These are phyloP conservation scores for Trichophyton benhamiae DNA, from an alignment of 2,329 filamentous ascomycete species.

Conservation along the genomic window DNA sequence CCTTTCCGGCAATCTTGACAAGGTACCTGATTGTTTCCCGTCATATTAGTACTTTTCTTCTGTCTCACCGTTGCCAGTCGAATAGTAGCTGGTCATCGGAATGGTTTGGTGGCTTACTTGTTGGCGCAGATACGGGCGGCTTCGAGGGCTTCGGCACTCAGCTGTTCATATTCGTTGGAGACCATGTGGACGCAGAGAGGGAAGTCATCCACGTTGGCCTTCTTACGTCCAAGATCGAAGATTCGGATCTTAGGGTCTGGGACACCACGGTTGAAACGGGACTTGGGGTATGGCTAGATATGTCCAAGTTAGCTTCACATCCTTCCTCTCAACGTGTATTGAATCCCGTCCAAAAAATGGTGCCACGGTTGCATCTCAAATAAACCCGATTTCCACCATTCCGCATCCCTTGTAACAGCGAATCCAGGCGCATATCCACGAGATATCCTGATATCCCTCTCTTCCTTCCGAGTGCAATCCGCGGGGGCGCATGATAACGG, in stretches of 20 bases:
- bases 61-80: not conserved
- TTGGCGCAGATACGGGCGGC: conserved; percentile 99
- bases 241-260: conserved; percentile 73
- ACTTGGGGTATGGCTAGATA: conserved; percentile 88
- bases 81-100: not conserved
- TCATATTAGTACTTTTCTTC: not conserved
- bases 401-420: not conserved
- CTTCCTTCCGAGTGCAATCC: not conserved
- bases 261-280: conserved; percentile 99
- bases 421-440: not conserved
- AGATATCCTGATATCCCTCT: not conserved
- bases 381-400: not conserved
- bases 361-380: not conserved
- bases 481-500: not conserved
- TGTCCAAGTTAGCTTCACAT: not conserved
- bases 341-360: too few species aligned
- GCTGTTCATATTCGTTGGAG: conserved; percentile 99
- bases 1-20: conserved; percentile 57
- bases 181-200: conserved; percentile 98
- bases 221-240: conserved; percentile 98
- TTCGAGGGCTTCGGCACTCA: conserved; percentile 98
- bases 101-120: conserved; percentile 51
- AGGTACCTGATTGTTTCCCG: conserved; percentile 41
- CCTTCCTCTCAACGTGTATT: not conserved
- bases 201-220: conserved; percentile 98